Evolutionary conservation across 2,329 filamentous ascomycete genomes (phyloP), one percentile per base, ranked within the genome.

Genomic region (Phialemoniopsis sp.): DNA sequence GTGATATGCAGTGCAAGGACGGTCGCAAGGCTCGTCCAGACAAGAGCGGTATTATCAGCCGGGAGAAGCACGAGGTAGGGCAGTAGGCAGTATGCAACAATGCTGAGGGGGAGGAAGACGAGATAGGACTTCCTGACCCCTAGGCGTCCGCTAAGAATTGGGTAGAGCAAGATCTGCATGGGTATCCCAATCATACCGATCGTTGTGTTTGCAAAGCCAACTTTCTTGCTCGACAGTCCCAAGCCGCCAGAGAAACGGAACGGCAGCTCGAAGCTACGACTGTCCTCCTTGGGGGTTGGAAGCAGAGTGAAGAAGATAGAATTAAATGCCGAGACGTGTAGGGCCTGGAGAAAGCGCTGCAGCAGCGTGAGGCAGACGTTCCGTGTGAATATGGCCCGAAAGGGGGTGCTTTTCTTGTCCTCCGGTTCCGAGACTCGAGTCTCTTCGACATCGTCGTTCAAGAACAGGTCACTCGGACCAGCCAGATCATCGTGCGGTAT

Each of bases 111-210:
- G 13, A 54, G 36, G 28, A 52, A 52, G 7, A 39, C 29, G 26
- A 45, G 44, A 28, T 52, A 51, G 3, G 50, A 52, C 8, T 15
- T 32, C 10, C 32, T 31, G 21, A 48, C 46, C 1, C 50, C 51
- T 1, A 54, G 26, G 2, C 29, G 38, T 7, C 36, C 36, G 33
- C 39, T 52, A 2, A 52, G 28, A 10, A 37, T n/a, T 4, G 48
- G 51, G 32, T 48, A 53, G 13, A 55, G 28, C 16, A 53, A 39
- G 2, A 52, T 14, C 31, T 54, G 49, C 5, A 53, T 42, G 8
- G 51, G 51, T 5, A 53, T 41, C 2, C 49, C 51, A 28, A 53
- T 43, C 7, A 44, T 37, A 10, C 50, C 52, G 21, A 55, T 52
- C 8, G 40, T 51, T 5, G 48, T 55, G 30, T 50, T 55, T 6